These are phyloP conservation scores for Macrolepiota albuminosa DNA, from an alignment of 768 basidiomycete genomes.

Conservation along the genomic window DNA sequence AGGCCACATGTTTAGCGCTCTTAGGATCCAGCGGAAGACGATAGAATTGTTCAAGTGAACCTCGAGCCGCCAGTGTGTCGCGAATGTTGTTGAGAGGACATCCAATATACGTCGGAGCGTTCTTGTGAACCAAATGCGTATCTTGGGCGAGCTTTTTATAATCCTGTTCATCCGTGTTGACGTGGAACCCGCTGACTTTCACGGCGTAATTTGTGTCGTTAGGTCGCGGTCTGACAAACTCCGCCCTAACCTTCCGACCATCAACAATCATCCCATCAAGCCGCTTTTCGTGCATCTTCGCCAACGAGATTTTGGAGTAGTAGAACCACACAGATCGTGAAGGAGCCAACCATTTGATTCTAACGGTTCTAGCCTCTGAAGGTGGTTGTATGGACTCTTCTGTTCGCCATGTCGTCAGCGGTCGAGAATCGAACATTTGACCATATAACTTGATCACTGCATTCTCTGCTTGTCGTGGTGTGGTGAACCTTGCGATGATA, in stretches of 20 bases:
- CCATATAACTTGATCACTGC: slow-evolving; percentile 31
- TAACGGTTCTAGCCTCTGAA: slow-evolving; percentile 26
- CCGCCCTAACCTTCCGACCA: slow-evolving; percentile 34
- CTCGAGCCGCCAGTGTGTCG: slow-evolving; percentile 28
- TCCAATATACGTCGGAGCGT: slow-evolving; percentile 30
- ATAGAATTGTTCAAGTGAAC: slow-evolving; percentile 36
- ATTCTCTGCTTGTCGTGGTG: slow-evolving; percentile 23
- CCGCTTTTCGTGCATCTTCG: slow-evolving; percentile 35
- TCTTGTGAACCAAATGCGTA: slow-evolving; percentile 22
- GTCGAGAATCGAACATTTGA: slow-evolving; percentile 18
- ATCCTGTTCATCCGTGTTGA: slow-evolving; percentile 24
- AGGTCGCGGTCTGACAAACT: slow-evolving; percentile 29
- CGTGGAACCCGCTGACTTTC: slow-evolving; percentile 40
- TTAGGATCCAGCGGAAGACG: slow-evolving; percentile 25
- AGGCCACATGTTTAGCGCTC: slow-evolving; percentile 32
- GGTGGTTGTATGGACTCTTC: slow-evolving; percentile 10
- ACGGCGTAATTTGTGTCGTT: slow-evolving; percentile 37
- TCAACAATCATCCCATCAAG: slow-evolving; percentile 34
- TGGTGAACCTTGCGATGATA: slow-evolving; percentile 24
- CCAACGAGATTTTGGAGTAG: slow-evolving; percentile 37
- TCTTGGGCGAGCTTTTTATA: slow-evolving; percentile 29
- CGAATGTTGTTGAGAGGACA: slow-evolving; percentile 28
- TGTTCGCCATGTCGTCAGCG: slow-evolving; percentile 24
- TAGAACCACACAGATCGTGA: slow-evolving; percentile 39
- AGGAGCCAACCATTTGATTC: slow-evolving; percentile 42